phyloP scores from a whole-genome alignment of 169 alveolate genomes.

The Plasmodium cynomolgi region DNA sequence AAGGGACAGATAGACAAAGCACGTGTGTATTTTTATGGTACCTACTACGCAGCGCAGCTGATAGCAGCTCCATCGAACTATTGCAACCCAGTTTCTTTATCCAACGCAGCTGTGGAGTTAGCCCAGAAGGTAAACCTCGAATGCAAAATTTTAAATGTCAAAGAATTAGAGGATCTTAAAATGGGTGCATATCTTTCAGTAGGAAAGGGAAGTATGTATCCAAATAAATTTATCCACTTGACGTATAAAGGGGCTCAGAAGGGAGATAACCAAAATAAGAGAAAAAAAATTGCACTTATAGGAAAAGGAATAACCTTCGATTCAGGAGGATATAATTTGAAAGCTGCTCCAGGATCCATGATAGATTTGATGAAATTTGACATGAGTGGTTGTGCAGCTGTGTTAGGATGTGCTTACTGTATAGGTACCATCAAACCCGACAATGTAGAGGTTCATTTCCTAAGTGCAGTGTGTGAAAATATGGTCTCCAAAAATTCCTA shows the following conservation, averaged over 20 bases:
- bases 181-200: slow-evolving; percentile 93
- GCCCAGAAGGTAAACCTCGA: slow-evolving; percentile 84
- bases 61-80: slow-evolving; percentile 89
- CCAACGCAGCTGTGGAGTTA: slow-evolving; percentile 81
- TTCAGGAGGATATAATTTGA: slow-evolving; percentile 94
- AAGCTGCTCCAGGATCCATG: slow-evolving; percentile 82
- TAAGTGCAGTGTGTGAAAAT: slow-evolving; percentile 94
- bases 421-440: slow-evolving; percentile 87
- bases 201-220: slow-evolving; percentile 90
- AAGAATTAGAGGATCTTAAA: slow-evolving; percentile 86
- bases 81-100: slow-evolving; percentile 85
- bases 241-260: slow-evolving; percentile 78
- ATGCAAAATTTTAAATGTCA: slow-evolving; percentile 82
- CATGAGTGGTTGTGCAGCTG: slow-evolving; percentile 93
- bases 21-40: slow-evolving; percentile 38
- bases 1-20: slow-evolving; percentile 20
- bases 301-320: slow-evolving; percentile 96
- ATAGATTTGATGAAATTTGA: slow-evolving; percentile 89
- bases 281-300: slow-evolving; percentile 89
- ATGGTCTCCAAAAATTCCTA: slow-evolving; percentile 90
- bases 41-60: slow-evolving; percentile 81
- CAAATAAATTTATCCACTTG: slow-evolving; percentile 89
- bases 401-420: slow-evolving; percentile 90
- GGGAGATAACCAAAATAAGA: slow-evolving; percentile 73
- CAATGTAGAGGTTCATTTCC: slow-evolving; percentile 89